Evolutionary conservation across 768 basidiomycete species (phyloP), one percentile per base, ranked within the genome.

Genomic region (Lactarius psammicola): DNA sequence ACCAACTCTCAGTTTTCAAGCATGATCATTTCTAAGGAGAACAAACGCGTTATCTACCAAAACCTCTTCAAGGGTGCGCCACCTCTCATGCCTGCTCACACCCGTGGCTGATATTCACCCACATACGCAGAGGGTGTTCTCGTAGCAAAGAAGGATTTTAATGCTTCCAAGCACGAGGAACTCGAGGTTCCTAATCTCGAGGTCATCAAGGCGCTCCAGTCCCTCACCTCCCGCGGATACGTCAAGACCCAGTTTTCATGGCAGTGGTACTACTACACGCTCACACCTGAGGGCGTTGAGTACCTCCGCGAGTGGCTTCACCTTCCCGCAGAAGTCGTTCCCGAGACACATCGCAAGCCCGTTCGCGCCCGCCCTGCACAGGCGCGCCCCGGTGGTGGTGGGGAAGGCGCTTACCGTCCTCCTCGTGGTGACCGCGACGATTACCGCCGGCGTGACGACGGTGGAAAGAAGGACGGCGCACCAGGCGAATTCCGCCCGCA

Each of bases 161-260:
- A 98, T 77, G 92, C 92, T 59, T 91, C 95, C 59, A 94, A 95
- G 78, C 97, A 99, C 76, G 94, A 95, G 76, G 95, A 98, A 71
- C 80, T 87, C 62, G 82, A 84, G 62, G 80, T 87, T 74, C 80
- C 82, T 66, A 87, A 87, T 80, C 82, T 87, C 69, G 79, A 85
- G 77, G 86, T 87, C 72, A 86, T 87, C 84, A 87, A 87, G 82
- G 85, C 84, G 65, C 83, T 85, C 80, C 85, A 86, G 77, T 84
- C 82, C 71, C 78, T 87, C 60, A 87, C 85, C 71, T 87, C 85
- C 63, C 81, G 79, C 73, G 95, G 96, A 63, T 87, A 82, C 78
- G 94, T 98, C 82, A 98, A 98, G 87, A 99, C 97, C 72, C 96
- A 94, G 76, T 98, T 98, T 85, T 94, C 91, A 57, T 99, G 97